These are phyloP conservation scores for Medicago arabica DNA, from an alignment of 306 rosid genomes.

Conservation along the genomic window DNA sequence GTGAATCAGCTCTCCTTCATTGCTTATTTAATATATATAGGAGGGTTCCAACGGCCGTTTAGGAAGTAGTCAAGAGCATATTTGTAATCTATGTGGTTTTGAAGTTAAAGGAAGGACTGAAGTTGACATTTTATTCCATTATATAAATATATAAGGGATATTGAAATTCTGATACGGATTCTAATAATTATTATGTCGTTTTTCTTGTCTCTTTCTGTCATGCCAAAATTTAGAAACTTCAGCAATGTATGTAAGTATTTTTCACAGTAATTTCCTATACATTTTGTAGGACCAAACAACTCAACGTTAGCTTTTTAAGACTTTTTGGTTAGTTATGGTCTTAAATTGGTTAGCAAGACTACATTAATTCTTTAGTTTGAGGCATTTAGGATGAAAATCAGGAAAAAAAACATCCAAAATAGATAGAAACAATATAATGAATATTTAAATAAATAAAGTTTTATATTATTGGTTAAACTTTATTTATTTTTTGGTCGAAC, in stretches of 20 bases:
- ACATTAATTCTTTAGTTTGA: no score
- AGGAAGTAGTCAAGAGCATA: slow-evolving; percentile 35
- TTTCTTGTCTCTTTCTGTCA: neutral
- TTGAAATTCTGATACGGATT: neutral
- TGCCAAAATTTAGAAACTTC: neutral
- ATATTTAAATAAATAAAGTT: no score
- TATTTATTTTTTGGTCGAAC: no score
- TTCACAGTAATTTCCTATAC: neutral
- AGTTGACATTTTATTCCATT: neutral
- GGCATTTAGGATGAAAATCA: no score
- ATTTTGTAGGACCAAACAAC: neutral
- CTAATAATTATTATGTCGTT: neutral
- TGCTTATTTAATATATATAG: slow-evolving; percentile 53
- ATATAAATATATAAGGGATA: slow-evolving; percentile 4
- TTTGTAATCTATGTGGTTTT: slow-evolving; percentile 36
- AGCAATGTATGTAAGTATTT: neutral
- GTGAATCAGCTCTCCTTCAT: slow-evolving; percentile 73
- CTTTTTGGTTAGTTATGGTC: no score
- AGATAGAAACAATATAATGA: no score
- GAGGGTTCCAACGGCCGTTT: slow-evolving; percentile 72
- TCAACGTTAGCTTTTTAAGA: neutral
- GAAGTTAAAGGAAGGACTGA: slow-evolving; percentile 31
- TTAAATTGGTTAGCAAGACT: no score
- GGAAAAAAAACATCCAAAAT: no score
- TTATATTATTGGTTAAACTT: no score